phyloP scores from a whole-genome alignment of 106 monocot genomes.

The Posidonia australis region DNA sequence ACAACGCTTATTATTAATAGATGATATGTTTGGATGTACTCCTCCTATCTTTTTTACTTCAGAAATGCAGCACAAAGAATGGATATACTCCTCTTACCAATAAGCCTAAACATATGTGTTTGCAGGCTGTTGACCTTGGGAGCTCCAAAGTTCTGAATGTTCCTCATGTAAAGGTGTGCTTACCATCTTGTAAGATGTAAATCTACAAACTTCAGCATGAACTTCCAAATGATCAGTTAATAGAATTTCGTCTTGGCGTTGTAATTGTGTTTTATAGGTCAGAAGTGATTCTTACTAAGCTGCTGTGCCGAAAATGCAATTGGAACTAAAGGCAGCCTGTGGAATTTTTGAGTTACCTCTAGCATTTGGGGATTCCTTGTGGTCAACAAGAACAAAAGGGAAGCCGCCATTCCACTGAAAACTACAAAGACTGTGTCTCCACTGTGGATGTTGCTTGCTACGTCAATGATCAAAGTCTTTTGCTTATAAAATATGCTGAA shows the following conservation, averaged over 20 bases:
- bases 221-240: background rate
- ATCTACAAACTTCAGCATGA: background rate
- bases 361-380: slow-evolving; percentile 82
- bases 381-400: slow-evolving; percentile 49
- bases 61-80: no score
- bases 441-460: slow-evolving; percentile 60
- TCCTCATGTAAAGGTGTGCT: slow-evolving; percentile 37
- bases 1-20: no score
- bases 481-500: no score
- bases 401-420: slow-evolving; percentile 47
- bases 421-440: slow-evolving; percentile 49
- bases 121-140: slow-evolving; percentile 79
- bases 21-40: no score
- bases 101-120: no score
- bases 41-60: no score
- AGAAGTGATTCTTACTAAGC: slow-evolving; percentile 34
- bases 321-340: slow-evolving; percentile 44
- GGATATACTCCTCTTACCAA: no score
- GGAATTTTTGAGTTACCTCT: slow-evolving; percentile 45
- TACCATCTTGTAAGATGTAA: no score
- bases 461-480: slow-evolving; percentile 33
- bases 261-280: slow-evolving; percentile 24
- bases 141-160: slow-evolving; percentile 30
- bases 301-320: slow-evolving; percentile 47
- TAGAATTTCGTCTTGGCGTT: background rate